Evolutionary conservation across 176 grass and related monocot species (phyloP).

Genomic region (Chrysopogon serrulatus): DNA sequence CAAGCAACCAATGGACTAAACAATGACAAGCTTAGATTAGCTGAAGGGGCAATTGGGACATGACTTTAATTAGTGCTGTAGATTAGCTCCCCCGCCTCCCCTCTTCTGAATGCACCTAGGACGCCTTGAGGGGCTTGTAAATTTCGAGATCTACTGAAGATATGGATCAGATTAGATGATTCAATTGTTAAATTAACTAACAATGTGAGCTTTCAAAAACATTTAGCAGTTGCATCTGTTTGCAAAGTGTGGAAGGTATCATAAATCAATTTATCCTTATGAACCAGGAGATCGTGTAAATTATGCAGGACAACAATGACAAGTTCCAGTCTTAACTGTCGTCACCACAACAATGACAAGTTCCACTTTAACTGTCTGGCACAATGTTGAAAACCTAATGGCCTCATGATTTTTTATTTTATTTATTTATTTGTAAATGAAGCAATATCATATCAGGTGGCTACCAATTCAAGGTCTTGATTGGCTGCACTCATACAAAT

Average conservation of each 20-base stretch:
- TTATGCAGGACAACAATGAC: neutral
- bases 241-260: too few species aligned
- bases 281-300: neutral
- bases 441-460: too few species aligned
- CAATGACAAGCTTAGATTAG: slow-evolving; percentile 12
- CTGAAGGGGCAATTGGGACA: neutral
- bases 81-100: neutral
- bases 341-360: neutral
- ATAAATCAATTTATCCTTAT: neutral
- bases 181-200: neutral
- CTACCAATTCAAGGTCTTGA: too few species aligned
- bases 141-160: neutral
- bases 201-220: too few species aligned
- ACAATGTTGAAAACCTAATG: too few species aligned
- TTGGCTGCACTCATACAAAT: too few species aligned
- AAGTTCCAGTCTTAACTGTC: too few species aligned
- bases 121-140: neutral
- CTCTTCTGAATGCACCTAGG: neutral
- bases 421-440: too few species aligned
- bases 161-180: neutral
- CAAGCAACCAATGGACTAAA: neutral
- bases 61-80: neutral
- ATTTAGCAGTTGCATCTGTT: neutral
- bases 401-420: neutral
- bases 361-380: neutral